Evolutionary conservation across 768 basidiomycete genomes (phyloP).

Genomic region (Pisolithus microcarpus): DNA sequence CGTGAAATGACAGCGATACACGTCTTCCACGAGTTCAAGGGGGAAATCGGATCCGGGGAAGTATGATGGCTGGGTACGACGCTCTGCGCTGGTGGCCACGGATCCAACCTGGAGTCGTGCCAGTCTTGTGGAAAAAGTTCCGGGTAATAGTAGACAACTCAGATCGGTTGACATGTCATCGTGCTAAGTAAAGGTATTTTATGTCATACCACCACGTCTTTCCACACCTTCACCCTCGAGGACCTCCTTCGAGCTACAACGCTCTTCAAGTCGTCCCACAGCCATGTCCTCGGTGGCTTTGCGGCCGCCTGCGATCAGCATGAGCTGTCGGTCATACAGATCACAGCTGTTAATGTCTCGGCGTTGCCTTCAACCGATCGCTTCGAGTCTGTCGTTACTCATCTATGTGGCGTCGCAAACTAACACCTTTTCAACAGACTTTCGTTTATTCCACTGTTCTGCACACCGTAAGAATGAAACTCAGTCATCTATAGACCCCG

Average conservation of each 20-base stretch:
- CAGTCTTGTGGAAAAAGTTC: too few species aligned
- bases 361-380: slow-evolving; percentile 13
- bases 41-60: neutral
- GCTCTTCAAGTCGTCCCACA: slow-evolving; percentile 14
- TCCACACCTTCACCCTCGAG: slow-evolving; percentile 1
- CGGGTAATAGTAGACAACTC: too few species aligned
- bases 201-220: too few species aligned
- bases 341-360: slow-evolving; percentile 3
- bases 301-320: slow-evolving; percentile 20
- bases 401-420: neutral
- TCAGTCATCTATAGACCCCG: slow-evolving; percentile 19
- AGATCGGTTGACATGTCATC: too few species aligned
- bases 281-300: slow-evolving; percentile 27
- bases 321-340: slow-evolving; percentile 16
- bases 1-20: neutral
- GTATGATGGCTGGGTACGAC: neutral
- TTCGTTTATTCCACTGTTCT: slow-evolving; percentile 27
- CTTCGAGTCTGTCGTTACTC: slow-evolving; percentile 15
- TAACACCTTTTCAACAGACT: slow-evolving; percentile 10
- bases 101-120: neutral
- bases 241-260: slow-evolving; percentile 9
- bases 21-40: neutral
- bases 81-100: neutral
- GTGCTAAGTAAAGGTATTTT: too few species aligned
- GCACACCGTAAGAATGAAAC: slow-evolving; percentile 19